Conservation (phyloP, 139 green algal genomes). For the Chlorella sp. region DNA sequence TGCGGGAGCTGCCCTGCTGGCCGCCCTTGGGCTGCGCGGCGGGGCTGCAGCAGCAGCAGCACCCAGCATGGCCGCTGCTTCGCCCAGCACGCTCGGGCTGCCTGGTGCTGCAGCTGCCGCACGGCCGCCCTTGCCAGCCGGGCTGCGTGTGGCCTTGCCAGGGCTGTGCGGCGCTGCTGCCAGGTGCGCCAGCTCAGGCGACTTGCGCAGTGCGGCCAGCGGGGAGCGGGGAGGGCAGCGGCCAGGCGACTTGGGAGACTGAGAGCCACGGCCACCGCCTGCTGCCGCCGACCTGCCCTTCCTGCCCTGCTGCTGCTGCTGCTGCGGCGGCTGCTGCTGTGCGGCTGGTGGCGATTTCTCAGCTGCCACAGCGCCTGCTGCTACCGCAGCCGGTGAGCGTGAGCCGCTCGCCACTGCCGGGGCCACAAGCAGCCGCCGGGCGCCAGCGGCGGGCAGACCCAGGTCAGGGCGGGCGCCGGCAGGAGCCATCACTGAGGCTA, state of each 20-base stretch:
- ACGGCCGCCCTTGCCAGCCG: background rate
- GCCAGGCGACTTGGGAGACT: constrained; percentile 1
- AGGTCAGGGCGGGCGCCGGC: constrained; percentile 8
- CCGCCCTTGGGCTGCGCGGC: background rate
- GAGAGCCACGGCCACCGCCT: background rate
- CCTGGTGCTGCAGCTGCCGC: constrained; percentile 4
- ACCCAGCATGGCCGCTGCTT: background rate
- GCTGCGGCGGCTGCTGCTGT: background rate
- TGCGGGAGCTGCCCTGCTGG: background rate
- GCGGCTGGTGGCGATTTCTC: background rate
- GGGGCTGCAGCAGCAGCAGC: background rate
- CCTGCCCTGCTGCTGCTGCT: background rate
- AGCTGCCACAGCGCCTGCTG: background rate
- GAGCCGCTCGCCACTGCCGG: constrained; percentile 5
- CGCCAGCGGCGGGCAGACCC: background rate
- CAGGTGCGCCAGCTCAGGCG: background rate
- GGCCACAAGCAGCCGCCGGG: background rate
- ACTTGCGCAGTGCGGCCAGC: constrained; percentile 12
- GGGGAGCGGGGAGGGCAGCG: constrained; percentile 3
- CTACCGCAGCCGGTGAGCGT: background rate
- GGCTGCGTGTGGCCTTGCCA: background rate
- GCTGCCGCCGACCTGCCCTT: background rate
- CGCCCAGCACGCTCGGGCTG: background rate
- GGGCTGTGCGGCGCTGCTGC: background rate
- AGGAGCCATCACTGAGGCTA: constrained; percentile 8